These are phyloP conservation scores for Nigrospora osmanthi DNA, from an alignment of 2,329 filamentous ascomycete species.

Conservation along the genomic window DNA sequence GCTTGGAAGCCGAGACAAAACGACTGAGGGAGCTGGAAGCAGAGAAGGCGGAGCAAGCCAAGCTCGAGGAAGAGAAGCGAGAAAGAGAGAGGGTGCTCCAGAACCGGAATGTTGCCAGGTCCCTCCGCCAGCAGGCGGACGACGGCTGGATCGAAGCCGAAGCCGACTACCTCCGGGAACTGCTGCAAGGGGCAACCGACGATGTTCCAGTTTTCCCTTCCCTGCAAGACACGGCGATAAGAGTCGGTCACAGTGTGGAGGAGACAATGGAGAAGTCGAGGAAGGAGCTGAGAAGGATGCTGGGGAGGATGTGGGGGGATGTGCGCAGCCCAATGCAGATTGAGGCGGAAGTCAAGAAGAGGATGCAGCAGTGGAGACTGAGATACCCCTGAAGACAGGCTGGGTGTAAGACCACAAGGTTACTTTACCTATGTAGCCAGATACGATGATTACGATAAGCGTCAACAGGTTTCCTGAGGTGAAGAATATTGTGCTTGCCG, in stretches of 20 bases:
- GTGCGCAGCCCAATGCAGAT: slow-evolving; percentile 3
- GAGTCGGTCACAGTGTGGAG: not conserved
- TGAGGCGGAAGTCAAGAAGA: slow-evolving; percentile 5
- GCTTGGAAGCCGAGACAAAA: slow-evolving; percentile 4
- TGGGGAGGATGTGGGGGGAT: slow-evolving; percentile 10
- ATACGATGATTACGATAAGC: not conserved
- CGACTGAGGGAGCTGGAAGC: not conserved
- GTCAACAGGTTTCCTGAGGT: too few relatives aligned
- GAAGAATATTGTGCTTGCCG: too few relatives aligned
- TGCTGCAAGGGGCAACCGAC: not conserved
- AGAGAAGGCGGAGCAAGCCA: not conserved
- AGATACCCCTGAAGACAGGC: not conserved
- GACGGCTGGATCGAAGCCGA: not conserved
- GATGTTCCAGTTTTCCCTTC: not conserved
- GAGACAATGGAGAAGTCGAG: slow-evolving; percentile 10
- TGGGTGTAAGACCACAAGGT: too few relatives aligned
- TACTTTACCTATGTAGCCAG: too few relatives aligned
- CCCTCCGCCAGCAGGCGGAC: slow-evolving; percentile 4
- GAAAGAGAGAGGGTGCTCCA: slow-evolving; percentile 8
- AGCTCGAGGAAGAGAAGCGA: slow-evolving; percentile 4
- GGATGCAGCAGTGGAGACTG: slow-evolving; percentile 12
- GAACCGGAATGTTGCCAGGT: slow-evolving; percentile 12
- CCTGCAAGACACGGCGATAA: not conserved
- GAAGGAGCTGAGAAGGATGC: slow-evolving; percentile 27
- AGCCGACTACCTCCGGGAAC: not conserved